These are phyloP conservation scores for Epichloe coenophiala DNA, from an alignment of 2,329 filamentous ascomycete species.

Conservation along the genomic window DNA sequence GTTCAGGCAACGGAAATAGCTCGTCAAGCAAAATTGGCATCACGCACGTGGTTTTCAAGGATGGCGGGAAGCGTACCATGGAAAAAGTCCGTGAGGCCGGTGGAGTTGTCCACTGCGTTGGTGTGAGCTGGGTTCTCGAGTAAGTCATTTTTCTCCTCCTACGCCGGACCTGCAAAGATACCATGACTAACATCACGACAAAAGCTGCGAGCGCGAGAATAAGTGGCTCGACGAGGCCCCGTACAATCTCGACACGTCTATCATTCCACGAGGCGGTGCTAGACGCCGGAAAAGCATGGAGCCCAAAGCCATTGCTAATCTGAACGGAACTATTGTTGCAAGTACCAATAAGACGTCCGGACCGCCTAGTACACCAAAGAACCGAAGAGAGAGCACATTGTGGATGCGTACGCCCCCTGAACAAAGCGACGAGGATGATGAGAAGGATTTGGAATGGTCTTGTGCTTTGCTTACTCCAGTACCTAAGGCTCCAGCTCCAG, in stretches of 20 bases:
- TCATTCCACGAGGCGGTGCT: constrained; percentile 55
- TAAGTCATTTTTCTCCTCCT: constrained; percentile 45
- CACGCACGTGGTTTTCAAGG: constrained; percentile 84
- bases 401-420: constrained; percentile 44
- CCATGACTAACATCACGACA: neutral
- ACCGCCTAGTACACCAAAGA: constrained; percentile 33
- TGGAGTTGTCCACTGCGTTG: constrained; percentile 72
- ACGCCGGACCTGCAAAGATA: constrained; percentile 19
- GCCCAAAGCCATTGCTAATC: constrained; percentile 53
- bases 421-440: constrained; percentile 22
- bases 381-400: constrained; percentile 38
- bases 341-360: constrained; percentile 25
- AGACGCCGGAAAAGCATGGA: constrained; percentile 74
- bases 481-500: constrained; percentile 44
- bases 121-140: constrained; percentile 81
- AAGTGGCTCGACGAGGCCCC: constrained; percentile 61
- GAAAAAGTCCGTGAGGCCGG: constrained; percentile 63
- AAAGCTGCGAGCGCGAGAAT: constrained; percentile 57
- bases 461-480: constrained; percentile 38
- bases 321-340: constrained; percentile 49
- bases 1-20: constrained; percentile 20
- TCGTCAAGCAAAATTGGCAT: constrained; percentile 50
- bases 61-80: constrained; percentile 66
- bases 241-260: constrained; percentile 54
- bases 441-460: constrained; percentile 27